Base-by-base conservation (phyloP, 805 yeast genomes). In the Nematodospora valgi region DNA sequence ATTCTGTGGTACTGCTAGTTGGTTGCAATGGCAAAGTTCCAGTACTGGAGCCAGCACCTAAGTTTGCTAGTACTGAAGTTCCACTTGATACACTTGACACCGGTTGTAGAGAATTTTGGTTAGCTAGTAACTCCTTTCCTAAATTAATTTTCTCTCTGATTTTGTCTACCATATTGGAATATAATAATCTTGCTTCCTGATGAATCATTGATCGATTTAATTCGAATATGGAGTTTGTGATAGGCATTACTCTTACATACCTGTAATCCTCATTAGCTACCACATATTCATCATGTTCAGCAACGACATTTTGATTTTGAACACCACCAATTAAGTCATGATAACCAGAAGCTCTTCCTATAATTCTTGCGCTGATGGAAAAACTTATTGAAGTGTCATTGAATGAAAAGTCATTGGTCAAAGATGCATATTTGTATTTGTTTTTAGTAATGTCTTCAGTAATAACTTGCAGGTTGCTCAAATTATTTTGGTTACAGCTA, bases 281-380 rank as follows among this genome's bases (percentile, higher is more conserved):
- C 18, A 59, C 62, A 31, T 52, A 57, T 37, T 58, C 63, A 31
- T 56, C 59, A 18, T 43, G 39, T 5, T 28, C 32, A n/a, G 22
- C 27, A 15, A 24, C 38, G 8, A 34, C 24, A 16, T 17, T 37
- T 6, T 34, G 37, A 7, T 28, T 35, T 11, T 20, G 14, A 5
- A 20, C 27, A 0, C 50, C 39, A 11, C 39, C 39, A 10, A 51
- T 40, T 23, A 54, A 24, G 9, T 37, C 38, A 17, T 49, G 47
- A 43, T 55, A 58, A 22, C 58, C 58, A 5, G 59, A 52, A 1
- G 68, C 63, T 27, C 49, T 55, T 5, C 69, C 69, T 21, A 65
- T 60, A 22, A 65, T 47, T 27, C 69, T 46, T 4, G 65, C 68
- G 46, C 57, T 49, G 1, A 65, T 56, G 16, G 59, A 49, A 40